phyloP scores from a whole-genome alignment of 2,329 filamentous ascomycete genomes.

The Epichloe gansuensis region DNA sequence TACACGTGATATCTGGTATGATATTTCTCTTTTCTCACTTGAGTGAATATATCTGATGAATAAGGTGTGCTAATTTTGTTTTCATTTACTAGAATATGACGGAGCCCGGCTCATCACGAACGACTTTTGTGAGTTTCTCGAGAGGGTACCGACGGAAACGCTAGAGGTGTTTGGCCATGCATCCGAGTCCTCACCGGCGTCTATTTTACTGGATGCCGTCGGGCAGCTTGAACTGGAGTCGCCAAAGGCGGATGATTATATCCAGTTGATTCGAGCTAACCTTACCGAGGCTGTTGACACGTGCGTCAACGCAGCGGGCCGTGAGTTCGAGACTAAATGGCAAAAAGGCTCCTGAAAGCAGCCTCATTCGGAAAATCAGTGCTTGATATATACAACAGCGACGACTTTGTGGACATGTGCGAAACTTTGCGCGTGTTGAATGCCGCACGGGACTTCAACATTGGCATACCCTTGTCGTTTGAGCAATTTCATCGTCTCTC shows the following conservation, averaged over 20 bases:
- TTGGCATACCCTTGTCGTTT: constrained; percentile 82
- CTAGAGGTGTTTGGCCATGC: constrained; percentile 83
- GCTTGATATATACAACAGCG: constrained; percentile 91
- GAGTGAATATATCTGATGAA: not conserved
- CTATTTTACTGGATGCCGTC: constrained; percentile 86
- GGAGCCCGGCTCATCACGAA: constrained; percentile 86
- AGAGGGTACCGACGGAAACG: constrained; percentile 77
- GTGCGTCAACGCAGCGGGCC: constrained; percentile 84
- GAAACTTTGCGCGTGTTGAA: constrained; percentile 88
- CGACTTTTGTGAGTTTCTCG: constrained; percentile 93
- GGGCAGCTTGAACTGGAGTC: constrained; percentile 86
- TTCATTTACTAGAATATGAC: constrained; percentile 45
- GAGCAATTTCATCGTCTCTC: constrained; percentile 89
- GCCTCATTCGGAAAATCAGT: constrained; percentile 97
- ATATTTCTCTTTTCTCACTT: not conserved
- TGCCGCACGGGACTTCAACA: constrained; percentile 79
- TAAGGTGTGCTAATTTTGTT: constrained; percentile 3
- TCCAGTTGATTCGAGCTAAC: constrained; percentile 79
- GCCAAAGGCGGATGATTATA: constrained; percentile 94
- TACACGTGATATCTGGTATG: constrained; percentile 77
- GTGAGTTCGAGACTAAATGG: constrained; percentile 83
- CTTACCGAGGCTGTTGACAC: constrained; percentile 88
- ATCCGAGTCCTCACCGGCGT: constrained; percentile 78
- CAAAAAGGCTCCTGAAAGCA: constrained; percentile 89
- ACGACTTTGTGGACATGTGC: constrained; percentile 98